Evolutionary conservation across 495 filamentous ascomycete genomes (phyloP), one percentile per base, ranked within the genome.

Genomic region (Cudoniella acicularis): DNA sequence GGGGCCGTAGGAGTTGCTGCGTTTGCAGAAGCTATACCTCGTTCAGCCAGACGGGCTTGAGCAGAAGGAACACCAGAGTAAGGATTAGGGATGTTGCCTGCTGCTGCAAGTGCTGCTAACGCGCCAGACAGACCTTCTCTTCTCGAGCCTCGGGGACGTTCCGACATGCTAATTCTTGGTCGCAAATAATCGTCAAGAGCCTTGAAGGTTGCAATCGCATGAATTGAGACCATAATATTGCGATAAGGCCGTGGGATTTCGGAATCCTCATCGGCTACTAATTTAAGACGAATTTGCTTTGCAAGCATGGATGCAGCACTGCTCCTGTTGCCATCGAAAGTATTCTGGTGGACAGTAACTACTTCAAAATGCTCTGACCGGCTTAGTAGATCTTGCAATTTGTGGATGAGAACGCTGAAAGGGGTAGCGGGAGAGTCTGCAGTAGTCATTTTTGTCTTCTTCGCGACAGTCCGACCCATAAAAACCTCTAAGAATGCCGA

Each of bases 281-380:
- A 77, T 67, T 90, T 92, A 16, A 99, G 81, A 23, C 92, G 86
- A 23, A 99, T 82, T 66, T 99, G 95, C 69, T 98, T 99, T 8
- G 91, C 91, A 13, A 99, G 80, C 94, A 98, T 96, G 1, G 92
- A 93, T 2, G 92, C 84, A 4, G 92, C 90, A 66, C 91, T 98
- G 76, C 87, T 94, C 49, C 93, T 84, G 50, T 91, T 96, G 49
- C 88, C 91, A 66, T 98, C 95, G 55, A 93, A 88, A 10, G 90
- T 87, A 62, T 94, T 96, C 55, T 96, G 89, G 64, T 93, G 90
- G 54, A 98, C 91, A 20, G 95, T 99, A 54, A 96, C 76, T 42
- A 99, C 95, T 68, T 98, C 95, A 67, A 98, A 98, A 73, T 98
- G 95, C 70, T 99, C 95, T 24, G 93, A 93, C 55, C 95, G 84